Evolutionary conservation across 106 monocot species (phyloP).

Genomic region (Dactylorhiza incarnata): DNA sequence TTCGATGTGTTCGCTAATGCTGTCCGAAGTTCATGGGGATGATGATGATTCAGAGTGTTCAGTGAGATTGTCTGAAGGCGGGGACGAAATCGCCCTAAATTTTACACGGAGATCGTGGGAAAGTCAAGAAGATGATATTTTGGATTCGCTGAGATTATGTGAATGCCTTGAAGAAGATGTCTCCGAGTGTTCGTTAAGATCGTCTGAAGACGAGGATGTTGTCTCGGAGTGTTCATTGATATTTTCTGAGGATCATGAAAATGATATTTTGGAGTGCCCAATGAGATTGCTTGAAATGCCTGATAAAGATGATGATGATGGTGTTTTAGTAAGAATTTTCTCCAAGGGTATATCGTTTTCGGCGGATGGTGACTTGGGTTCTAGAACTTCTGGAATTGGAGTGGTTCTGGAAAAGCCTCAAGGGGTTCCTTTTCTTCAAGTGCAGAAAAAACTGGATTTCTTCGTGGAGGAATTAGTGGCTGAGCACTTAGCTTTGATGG

Average conservation of each 20-base stretch:
- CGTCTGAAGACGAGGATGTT: background rate
- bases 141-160: background rate
- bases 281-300: background rate
- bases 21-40: conserved; percentile 39
- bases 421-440: conserved; percentile 41
- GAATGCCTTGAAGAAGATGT: background rate
- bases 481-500: conserved; percentile 79
- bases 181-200: background rate
- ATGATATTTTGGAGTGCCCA: background rate
- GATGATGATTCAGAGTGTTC: conserved; percentile 46
- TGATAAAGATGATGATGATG: conserved; percentile 33
- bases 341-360: conserved; percentile 77
- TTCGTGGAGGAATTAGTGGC: conserved; percentile 61
- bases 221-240: background rate
- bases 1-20: conserved; percentile 52
- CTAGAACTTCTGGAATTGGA: conserved; percentile 67
- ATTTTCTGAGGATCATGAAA: conserved; percentile 8
- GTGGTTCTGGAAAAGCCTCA: conserved; percentile 60
- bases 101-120: background rate
- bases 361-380: conserved; percentile 22
- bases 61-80: conserved; percentile 45
- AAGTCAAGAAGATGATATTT: background rate
- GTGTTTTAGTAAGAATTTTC: conserved; percentile 52
- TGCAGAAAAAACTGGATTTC: conserved; percentile 94
- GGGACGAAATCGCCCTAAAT: conserved; percentile 6